Evolutionary conservation across 306 rosid species (phyloP).

Genomic region (Neltuma alba): DNA sequence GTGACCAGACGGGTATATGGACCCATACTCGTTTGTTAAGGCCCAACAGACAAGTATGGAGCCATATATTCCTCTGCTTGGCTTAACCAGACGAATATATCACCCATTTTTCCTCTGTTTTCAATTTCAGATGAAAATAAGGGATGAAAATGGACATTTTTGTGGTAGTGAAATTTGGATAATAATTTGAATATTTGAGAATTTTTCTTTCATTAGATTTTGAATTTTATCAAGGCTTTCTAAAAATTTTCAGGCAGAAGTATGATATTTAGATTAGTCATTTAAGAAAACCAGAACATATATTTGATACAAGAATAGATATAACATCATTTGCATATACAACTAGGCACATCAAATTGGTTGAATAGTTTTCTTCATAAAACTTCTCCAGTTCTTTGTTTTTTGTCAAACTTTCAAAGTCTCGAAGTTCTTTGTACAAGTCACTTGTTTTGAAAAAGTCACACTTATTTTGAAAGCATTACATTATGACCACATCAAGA

Average conservation of each 20-base stretch:
- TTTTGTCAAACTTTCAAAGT: constrained; percentile 87
- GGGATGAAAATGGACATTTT: no score
- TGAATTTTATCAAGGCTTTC: constrained; percentile 83
- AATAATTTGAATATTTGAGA: no score
- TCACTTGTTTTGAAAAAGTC: no score
- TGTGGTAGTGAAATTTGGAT: no score
- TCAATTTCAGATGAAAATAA: no score
- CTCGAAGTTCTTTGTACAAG: constrained; percentile 82
- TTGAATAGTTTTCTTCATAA: constrained; percentile 80
- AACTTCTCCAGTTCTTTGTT: constrained; percentile 80
- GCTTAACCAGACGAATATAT: no score
- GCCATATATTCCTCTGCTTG: no score
- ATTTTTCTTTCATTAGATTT: constrained; percentile 74
- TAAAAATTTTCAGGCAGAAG: constrained; percentile 44
- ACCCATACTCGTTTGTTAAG: no score
- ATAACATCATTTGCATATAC: constrained; percentile 72
- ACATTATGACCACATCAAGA: no score
- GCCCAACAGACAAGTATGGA: no score
- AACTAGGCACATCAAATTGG: constrained; percentile 84
- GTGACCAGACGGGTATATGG: no score
- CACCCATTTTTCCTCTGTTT: no score
- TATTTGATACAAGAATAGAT: constrained; percentile 21
- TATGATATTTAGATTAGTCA: constrained; percentile 15
- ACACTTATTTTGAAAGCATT: constrained; percentile 13
- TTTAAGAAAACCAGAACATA: constrained; percentile 4